phyloP scores from a whole-genome alignment of 2,329 filamentous ascomycete genomes.

The Coniosporium tulheliwenetii region DNA sequence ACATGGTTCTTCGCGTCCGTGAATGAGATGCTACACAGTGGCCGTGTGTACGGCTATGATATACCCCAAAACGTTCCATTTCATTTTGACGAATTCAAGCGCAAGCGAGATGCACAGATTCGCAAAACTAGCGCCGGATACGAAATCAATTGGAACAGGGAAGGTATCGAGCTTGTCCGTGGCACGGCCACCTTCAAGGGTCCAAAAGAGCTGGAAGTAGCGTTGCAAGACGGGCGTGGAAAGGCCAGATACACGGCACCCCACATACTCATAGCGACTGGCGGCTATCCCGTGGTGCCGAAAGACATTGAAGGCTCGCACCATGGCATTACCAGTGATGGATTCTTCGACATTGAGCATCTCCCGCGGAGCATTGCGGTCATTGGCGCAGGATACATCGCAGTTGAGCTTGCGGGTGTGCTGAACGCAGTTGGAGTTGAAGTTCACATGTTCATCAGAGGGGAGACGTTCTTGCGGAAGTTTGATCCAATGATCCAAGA shows the following conservation, averaged over 20 bases:
- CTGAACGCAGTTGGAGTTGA: constrained; percentile 73
- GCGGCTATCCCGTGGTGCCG: constrained; percentile 54
- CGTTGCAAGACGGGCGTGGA: constrained; percentile 54
- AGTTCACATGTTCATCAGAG: constrained; percentile 75
- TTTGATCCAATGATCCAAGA: constrained; percentile 86
- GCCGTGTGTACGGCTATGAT: constrained; percentile 66
- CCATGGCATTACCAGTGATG: constrained; percentile 63
- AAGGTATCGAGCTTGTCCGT: constrained; percentile 71
- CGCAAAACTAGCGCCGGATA: constrained; percentile 76
- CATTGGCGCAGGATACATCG: constrained; percentile 77
- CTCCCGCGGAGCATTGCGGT: constrained; percentile 75
- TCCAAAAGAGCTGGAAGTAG: constrained; percentile 59
- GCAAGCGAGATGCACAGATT: constrained; percentile 71
- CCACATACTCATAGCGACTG: constrained; percentile 69
- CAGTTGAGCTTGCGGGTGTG: constrained; percentile 81
- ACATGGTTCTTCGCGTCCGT: constrained; percentile 72
- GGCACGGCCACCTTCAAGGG: constrained; percentile 57
- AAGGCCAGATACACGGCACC: constrained; percentile 57
- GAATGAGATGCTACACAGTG: constrained; percentile 56
- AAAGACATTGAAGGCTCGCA: constrained; percentile 54
- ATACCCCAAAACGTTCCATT: constrained; percentile 54
- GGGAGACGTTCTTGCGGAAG: constrained; percentile 59
- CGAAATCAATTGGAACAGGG: constrained; percentile 66
- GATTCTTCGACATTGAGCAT: constrained; percentile 71
- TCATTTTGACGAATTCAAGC: constrained; percentile 67